phyloP scores from a whole-genome alignment of 139 green algal genomes.

The Tetraselmis chui region DNA sequence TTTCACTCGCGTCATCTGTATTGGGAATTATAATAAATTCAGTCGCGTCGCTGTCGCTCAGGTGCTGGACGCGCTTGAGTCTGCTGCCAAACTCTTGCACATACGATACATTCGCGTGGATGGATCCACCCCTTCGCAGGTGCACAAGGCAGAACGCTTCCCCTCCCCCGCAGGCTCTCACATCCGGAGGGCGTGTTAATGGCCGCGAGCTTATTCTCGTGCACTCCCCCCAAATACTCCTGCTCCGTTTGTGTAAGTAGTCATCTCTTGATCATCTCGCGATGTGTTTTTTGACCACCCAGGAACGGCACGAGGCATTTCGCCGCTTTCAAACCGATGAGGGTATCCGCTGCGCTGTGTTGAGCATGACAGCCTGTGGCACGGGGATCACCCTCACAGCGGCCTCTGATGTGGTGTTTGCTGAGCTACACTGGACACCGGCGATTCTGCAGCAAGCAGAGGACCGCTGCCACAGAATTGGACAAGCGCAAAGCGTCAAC shows the following conservation, averaged over 20 bases:
- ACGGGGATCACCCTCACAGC: constrained; percentile 35
- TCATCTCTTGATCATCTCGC: no score
- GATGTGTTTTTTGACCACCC: no score
- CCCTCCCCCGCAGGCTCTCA: no score
- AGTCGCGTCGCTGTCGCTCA: no score
- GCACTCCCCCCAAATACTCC: no score
- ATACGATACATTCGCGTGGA: constrained; percentile 40
- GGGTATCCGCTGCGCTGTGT: neutral
- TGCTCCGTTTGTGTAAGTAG: no score
- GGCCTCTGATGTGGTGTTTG: constrained; percentile 40
- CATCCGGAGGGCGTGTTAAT: no score
- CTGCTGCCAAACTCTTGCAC: neutral
- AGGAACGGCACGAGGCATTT: constrained; percentile 19
- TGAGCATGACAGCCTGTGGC: constrained; percentile 22
- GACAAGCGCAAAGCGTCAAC: constrained; percentile 22
- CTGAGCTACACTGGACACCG: constrained; percentile 28
- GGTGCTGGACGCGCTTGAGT: constrained; percentile 31
- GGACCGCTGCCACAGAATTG: constrained; percentile 32
- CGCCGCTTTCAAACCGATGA: constrained; percentile 24
- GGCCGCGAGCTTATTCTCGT: no score
- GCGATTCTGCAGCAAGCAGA: constrained; percentile 19
- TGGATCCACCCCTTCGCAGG: constrained; percentile 25
- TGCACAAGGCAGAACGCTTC: no score
- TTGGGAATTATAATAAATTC: no score
- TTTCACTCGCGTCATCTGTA: no score